A percentile compares a stretch with the other conserved stretches of the same genome.
These are phyloP conservation scores for Boletus rufocinnamomeus DNA, from an alignment of 768 basidiomycete genomes.

Conservation along the genomic window DNA sequence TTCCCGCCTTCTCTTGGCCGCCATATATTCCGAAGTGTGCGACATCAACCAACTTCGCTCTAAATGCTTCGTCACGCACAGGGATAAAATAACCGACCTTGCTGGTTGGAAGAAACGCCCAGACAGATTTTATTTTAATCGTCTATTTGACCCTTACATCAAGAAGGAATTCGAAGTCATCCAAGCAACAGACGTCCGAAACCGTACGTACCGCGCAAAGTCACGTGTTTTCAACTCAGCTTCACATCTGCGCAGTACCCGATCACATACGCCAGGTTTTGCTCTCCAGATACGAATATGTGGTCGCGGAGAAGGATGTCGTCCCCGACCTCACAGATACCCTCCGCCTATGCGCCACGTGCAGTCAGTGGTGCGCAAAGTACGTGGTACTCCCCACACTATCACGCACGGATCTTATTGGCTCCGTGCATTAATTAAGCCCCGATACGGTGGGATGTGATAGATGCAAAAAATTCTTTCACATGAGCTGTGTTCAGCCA, in stretches of 20 bases:
- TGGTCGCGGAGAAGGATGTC: slow-evolving; percentile 93
- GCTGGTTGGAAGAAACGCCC: slow-evolving; percentile 92
- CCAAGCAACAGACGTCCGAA: slow-evolving; percentile 80
- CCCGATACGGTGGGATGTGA: slow-evolving; percentile 88
- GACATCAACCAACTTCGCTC: slow-evolving; percentile 92
- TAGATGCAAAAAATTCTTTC: slow-evolving; percentile 90
- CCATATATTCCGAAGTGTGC: slow-evolving; percentile 95
- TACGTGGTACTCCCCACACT: slow-evolving; percentile 41
- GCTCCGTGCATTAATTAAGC: slow-evolving; percentile 44
- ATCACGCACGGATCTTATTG: slow-evolving; percentile 22
- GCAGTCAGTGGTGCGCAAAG: slow-evolving; percentile 88
- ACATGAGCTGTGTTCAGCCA: slow-evolving; percentile 93
- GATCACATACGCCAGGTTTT: slow-evolving; percentile 78
- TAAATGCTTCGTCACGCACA: slow-evolving; percentile 91
- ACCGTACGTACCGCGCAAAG: slow-evolving; percentile 59
- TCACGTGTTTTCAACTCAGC: slow-evolving; percentile 23
- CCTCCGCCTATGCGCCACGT: slow-evolving; percentile 83
- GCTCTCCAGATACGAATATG: slow-evolving; percentile 85
- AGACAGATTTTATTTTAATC: slow-evolving; percentile 95
- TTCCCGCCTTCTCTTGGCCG: slow-evolving; percentile 88
- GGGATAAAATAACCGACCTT: slow-evolving; percentile 93
- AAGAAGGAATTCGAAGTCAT: slow-evolving; percentile 98
- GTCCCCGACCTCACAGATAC: slow-evolving; percentile 87
- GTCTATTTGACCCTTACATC: slow-evolving; percentile 96
- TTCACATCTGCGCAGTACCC: slow-evolving; percentile 58